Base-by-base conservation (phyloP, 2,329 filamentous ascomycete genomes). In the Arthrobotrys iridis region DNA sequence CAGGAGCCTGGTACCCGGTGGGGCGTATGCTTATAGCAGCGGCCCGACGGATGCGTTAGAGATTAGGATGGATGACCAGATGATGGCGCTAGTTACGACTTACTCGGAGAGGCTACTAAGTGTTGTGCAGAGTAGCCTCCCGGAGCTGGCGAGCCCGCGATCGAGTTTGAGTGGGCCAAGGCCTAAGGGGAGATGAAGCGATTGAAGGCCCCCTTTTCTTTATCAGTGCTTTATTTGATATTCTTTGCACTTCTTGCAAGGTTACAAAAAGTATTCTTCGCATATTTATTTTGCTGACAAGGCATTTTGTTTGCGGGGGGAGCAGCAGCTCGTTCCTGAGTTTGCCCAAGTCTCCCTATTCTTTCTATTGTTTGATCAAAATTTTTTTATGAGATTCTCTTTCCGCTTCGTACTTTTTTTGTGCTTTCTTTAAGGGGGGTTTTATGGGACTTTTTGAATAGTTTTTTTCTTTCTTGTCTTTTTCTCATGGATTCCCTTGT, bases 81-180 rank as follows among this genome's bases (percentile, higher is more conserved):
- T 76, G 72, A 65, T 76, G 72, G 59, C 64, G 13, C 33, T 76
- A 10, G 46, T 76, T 20, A 67, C 66, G 6, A 76, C 66, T 1
- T 76, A 70, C 57, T 76, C 72, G 35, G 72, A 76, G 52, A 59
- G 65, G 28, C 28, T 76, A 13, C 35, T 76, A 46, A 75, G 63
- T 26, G 71, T 75, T 4, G 62, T 75, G 10, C 63, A 75, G 57
- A 71, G 71, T 46, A 50, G 59, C 18, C 22, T 76, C 10, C 66
- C 72, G 22, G 66, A 76, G 15, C 41, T 63, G 20, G 41, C 48
- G 15, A 67, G 72, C 30, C 72, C 72, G 20, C 30, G 64, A 28
- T 52, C 72, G 24, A 70, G 58, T 65, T 66, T 71, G 13, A 76
- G 70, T 6, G 55, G 43, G 1, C 33, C 48, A 15, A 60, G 60